Evolutionary conservation across 2,329 filamentous ascomycete species (phyloP), one percentile per base, ranked within the genome.

Genomic region (Pseudomassariella vexata): DNA sequence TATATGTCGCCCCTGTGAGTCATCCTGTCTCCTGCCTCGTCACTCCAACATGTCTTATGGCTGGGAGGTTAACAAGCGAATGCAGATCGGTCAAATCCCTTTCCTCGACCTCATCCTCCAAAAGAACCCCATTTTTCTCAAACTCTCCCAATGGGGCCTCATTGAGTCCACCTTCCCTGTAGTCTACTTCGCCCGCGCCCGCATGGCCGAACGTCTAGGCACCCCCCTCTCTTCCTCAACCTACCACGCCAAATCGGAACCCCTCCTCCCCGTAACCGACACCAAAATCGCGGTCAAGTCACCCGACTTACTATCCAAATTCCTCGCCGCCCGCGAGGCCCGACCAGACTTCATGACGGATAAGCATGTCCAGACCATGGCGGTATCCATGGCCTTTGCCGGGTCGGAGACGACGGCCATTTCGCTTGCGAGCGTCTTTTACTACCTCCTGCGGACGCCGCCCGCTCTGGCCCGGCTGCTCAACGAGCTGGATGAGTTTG

Each of bases 351-450:
- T 86, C 57, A 85, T 87, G 78, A 77, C 68, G 16, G 77, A 85
- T 46, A 68, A 66, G 4, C 66, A 82, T 7, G 81, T 86, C 9
- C 74, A 82, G 42, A 79, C 79, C 6, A 81, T 83, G 60, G 80
- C 79, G 30, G 73, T 80, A n/a, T 77, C 68, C 36, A 85, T 85
- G 80, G 72, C 72, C 0, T 76, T 83, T 44, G 85, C 85, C 1
- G 84, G 85, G 4, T 82, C 76, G 3, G 85, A 92, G 56, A 90
- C 85, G 1, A 90, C 85, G 0, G 84, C 82, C 23, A 89, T 89
- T 49, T 77, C 73, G 6, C 66, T 89, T 0, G 73, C 74, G 5
- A 70, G 78, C 6, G 72, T 88, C 1, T 85, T 90, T 48, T 89
- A 89, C 57, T 79, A 78, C 53, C 59, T 89, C 4, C 65, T 88